Percentiles rank a stretch among this genome's conserved stretches.
Conservation (phyloP, 192 early-diverging fungal species). For the Coemansia sp. region DNA sequence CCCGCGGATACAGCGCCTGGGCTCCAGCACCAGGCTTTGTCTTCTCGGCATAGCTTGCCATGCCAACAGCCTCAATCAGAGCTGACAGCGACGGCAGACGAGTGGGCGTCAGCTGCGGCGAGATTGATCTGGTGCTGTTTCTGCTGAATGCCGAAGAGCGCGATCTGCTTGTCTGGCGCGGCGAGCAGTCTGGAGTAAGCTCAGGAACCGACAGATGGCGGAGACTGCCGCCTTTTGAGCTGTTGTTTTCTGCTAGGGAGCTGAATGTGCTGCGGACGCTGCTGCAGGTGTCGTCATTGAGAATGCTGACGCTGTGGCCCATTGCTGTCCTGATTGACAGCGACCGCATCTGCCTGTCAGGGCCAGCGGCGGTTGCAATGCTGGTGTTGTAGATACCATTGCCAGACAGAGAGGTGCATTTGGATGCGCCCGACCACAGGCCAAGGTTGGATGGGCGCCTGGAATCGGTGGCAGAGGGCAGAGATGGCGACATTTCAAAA, state of each 20-base stretch:
- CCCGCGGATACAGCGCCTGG: neutral
- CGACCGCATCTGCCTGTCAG: conserved; percentile 30
- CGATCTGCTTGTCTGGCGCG: conserved; percentile 11
- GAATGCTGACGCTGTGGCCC: conserved; percentile 40
- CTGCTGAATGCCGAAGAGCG: conserved; percentile 11
- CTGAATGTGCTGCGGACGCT: conserved; percentile 4
- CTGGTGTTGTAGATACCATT: neutral
- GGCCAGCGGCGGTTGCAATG: neutral
- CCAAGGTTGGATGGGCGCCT: conserved; percentile 13
- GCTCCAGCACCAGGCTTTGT: neutral
- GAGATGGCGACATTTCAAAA: neutral
- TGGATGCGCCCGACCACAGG: conserved; percentile 5
- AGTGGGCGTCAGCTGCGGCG: conserved; percentile 22
- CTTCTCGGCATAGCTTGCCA: conserved; percentile 8
- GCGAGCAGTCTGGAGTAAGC: conserved; percentile 18
- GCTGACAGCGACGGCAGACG: conserved; percentile 31
- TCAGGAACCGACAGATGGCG: conserved; percentile 20
- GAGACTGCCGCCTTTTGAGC: conserved; percentile 2
- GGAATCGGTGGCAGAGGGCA: neutral
- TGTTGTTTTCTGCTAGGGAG: conserved; percentile 6
- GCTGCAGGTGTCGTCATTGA: conserved; percentile 25
- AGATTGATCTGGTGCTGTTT: conserved; percentile 1
- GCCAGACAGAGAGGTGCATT: neutral
- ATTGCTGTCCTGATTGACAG: conserved; percentile 36
- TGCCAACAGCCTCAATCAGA: conserved; percentile 27